Evolutionary conservation across 2,329 filamentous ascomycete genomes (phyloP).

Genomic region (Dryadomyces quercus-mongolicae): DNA sequence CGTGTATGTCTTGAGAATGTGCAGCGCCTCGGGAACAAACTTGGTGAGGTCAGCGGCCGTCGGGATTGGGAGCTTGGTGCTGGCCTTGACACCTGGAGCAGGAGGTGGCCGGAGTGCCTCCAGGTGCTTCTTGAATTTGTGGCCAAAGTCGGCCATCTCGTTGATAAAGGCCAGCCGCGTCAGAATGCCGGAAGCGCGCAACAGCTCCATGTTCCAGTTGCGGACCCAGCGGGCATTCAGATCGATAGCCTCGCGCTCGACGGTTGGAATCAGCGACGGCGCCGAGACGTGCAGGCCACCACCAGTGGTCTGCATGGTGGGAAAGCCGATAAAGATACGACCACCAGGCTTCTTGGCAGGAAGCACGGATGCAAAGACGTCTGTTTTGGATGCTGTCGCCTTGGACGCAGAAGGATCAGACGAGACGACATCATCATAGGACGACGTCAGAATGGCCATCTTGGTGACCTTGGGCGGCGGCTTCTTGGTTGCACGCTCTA

Average conservation of each 20-base stretch:
- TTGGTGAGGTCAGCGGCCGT: constrained; percentile 51
- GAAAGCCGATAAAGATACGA: constrained; percentile 93
- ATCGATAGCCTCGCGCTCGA: constrained; percentile 93
- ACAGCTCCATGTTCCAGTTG: constrained; percentile 89
- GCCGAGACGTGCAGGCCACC: constrained; percentile 90
- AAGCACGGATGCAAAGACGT: constrained; percentile 83
- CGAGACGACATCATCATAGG: constrained; percentile 68
- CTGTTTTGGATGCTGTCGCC: constrained; percentile 43
- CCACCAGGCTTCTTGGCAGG: constrained; percentile 73
- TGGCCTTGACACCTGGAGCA: not conserved
- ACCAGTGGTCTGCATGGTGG: constrained; percentile 92
- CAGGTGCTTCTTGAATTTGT: constrained; percentile 36
- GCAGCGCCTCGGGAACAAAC: constrained; percentile 66
- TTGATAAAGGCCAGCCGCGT: constrained; percentile 77
- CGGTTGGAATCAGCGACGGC: constrained; percentile 90
- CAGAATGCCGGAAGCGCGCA: constrained; percentile 81
- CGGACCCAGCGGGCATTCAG: constrained; percentile 90
- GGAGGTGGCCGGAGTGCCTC: constrained; percentile 7
- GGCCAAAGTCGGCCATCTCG: constrained; percentile 69
- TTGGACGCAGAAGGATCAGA: constrained; percentile 32
- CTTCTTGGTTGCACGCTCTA: constrained; percentile 95
- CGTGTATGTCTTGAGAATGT: constrained; percentile 77
- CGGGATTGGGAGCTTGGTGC: not conserved
- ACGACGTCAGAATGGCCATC: constrained; percentile 80
- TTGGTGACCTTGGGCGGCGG: constrained; percentile 80